Conservation (phyloP, 1,284 basidiomycete genomes). For the Papiliotrema fonsecae region DNA sequence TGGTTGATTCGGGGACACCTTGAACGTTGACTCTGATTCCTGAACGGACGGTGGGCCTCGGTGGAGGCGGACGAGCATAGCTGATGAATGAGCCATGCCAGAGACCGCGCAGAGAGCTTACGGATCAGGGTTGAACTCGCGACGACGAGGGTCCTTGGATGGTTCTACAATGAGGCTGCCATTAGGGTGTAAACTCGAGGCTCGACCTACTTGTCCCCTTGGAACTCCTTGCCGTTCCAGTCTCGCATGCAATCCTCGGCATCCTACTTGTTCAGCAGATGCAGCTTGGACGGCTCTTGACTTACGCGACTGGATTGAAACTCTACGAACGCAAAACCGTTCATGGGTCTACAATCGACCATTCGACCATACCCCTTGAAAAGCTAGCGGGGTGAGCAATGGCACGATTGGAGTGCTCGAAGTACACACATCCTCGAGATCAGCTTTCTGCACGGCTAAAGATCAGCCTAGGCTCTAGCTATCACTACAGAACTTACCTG, state of each 20-base stretch:
- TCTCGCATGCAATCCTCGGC: slow-evolving; percentile 84
- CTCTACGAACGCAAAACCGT: slow-evolving; percentile 90
- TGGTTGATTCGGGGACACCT: slow-evolving; percentile 83
- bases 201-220: slow-evolving; percentile 69
- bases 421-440: slow-evolving; percentile 38
- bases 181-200: slow-evolving; percentile 2
- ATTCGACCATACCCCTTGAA: slow-evolving; percentile 82
- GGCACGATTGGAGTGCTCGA: neutral
- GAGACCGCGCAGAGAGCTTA: slow-evolving; percentile 33
- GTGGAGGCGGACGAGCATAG: slow-evolving; percentile 21
- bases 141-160: slow-evolving; percentile 78
- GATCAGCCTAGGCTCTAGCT: neutral
- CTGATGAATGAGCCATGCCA: slow-evolving; percentile 4
- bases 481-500: slow-evolving; percentile 25
- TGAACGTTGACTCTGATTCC: slow-evolving; percentile 78
- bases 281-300: neutral
- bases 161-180: slow-evolving; percentile 70
- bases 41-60: slow-evolving; percentile 12
- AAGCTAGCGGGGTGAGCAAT: slow-evolving; percentile 54
- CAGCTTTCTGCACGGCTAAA: slow-evolving; percentile 27
- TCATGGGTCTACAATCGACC: slow-evolving; percentile 89
- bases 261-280: slow-evolving; percentile 55
- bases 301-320: slow-evolving; percentile 56
- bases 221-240: slow-evolving; percentile 79
- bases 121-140: slow-evolving; percentile 65